Base-by-base conservation (phyloP, 352 stramenopile species). In the Discostella stelligera region DNA sequence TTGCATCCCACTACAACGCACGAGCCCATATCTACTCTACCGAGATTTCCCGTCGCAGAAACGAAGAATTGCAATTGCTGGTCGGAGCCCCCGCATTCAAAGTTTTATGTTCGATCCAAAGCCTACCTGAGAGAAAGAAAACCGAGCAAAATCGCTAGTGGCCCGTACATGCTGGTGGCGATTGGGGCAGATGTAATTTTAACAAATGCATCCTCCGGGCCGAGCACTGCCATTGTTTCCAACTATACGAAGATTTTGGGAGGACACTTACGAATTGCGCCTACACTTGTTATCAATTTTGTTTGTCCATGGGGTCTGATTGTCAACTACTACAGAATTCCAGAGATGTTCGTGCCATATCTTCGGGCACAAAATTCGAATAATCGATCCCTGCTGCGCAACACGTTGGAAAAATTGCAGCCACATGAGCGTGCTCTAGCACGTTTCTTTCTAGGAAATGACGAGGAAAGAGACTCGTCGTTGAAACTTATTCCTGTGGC, bases 401-500 rank as follows among this genome's bases (percentile, higher is more conserved):
- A 10, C 25, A 53, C 55, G 25, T 39, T 82, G 0, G 20, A 65
- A 14, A 41, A 8, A 0, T 71, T 93, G 67, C 66, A 74, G 30
- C 56, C 66, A 16, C 72, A 77, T 16, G 84, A 93, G 71, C 54
- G 65, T 49, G 65, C 58, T 9, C 41, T 90, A 30, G 75, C 80
- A 23, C 66, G 77, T 20, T 91, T 85, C 71, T 54, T 93, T 11
- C 66, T 79, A 21, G 82, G 83, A 16, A 66, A 39, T 54, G 75
- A 90, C 53, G 23, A 81, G 4, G 56, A 88, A n/a, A 68, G 79
- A 25, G 86, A 90, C 65, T 65, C 77, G 14, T 73, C 75, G 30
- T 74, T 93, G 39, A 93, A 93, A 68, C 59, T 93, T 5, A 88
- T 93, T 55, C 83, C 88, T 0, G 80, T 82, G 21, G 83, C 88